phyloP scores from a whole-genome alignment of 768 basidiomycete species.

The Leccinum truebloodii region DNA sequence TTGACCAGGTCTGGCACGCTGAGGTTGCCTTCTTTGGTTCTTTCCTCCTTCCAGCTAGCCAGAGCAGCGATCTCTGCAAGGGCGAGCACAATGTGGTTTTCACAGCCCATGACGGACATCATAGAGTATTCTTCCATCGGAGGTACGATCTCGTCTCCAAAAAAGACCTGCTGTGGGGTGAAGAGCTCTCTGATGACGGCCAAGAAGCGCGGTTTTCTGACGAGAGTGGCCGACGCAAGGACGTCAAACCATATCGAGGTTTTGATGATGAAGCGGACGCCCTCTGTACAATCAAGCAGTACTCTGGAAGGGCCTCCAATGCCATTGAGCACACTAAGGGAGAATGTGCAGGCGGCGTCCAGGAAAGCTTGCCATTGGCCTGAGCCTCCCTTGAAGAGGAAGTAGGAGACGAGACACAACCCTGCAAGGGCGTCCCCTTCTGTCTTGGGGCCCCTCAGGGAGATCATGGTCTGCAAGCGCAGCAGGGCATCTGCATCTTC shows the following conservation, averaged over 20 bases:
- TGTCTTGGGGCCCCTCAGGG: slow-evolving; percentile 30
- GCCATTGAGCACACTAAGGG: slow-evolving; percentile 46
- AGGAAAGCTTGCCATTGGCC: slow-evolving; percentile 74
- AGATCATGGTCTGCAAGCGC: slow-evolving; percentile 24
- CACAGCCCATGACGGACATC: slow-evolving; percentile 84
- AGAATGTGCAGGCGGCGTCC: slow-evolving; percentile 57
- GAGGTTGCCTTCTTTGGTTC: slow-evolving; percentile 44
- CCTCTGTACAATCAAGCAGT: slow-evolving; percentile 47
- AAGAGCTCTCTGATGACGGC: slow-evolving; percentile 58
- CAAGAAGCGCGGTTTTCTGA: slow-evolving; percentile 57
- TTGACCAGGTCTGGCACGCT: slow-evolving; percentile 62
- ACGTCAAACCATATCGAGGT: slow-evolving; percentile 89
- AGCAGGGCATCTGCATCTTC: slow-evolving; percentile 28
- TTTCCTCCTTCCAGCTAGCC: slow-evolving; percentile 60
- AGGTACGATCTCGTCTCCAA: slow-evolving; percentile 35
- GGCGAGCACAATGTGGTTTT: slow-evolving; percentile 76
- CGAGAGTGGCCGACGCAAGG: slow-evolving; percentile 73
- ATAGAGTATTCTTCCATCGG: slow-evolving; percentile 56
- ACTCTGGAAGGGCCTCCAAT: slow-evolving; percentile 45
- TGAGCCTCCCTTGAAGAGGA: slow-evolving; percentile 75
- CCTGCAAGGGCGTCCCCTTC: slow-evolving; percentile 80
- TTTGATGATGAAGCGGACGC: slow-evolving; percentile 73
- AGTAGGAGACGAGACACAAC: slow-evolving; percentile 71
- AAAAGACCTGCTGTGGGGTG: slow-evolving; percentile 20
- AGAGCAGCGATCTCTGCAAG: slow-evolving; percentile 72